Evolutionary conservation across 441 rosid genomes (phyloP).

Genomic region (Eruca vesicaria): DNA sequence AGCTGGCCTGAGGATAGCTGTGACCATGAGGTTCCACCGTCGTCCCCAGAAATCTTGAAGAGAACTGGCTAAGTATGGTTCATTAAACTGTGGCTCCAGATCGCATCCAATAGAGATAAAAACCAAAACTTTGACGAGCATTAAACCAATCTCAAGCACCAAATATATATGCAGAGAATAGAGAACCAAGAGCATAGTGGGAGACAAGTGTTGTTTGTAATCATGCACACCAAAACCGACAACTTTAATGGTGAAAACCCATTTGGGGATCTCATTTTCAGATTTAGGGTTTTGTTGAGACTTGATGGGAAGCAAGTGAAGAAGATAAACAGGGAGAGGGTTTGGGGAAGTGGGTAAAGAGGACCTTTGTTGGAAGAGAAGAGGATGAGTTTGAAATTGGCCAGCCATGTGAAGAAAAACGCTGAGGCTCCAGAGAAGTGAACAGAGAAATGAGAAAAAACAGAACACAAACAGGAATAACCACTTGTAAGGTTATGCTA

Average conservation of each 20-base stretch:
- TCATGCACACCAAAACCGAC: constrained; percentile 21
- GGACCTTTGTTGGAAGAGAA: too few species aligned
- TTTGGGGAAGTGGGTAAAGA: too few species aligned
- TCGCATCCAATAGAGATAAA: constrained; percentile 30
- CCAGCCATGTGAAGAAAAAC: constrained; percentile 38
- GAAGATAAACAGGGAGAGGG: constrained; percentile 27
- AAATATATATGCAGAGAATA: too few species aligned
- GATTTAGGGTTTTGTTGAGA: constrained; percentile 32
- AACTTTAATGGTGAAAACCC: constrained; percentile 34
- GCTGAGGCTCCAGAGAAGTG: constrained; percentile 17
- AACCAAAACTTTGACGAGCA: constrained; percentile 19
- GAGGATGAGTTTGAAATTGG: too few species aligned
- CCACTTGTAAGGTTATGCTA: too few species aligned
- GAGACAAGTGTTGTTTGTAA: constrained; percentile 19
- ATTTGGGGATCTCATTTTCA: constrained; percentile 13
- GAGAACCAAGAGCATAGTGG: constrained; percentile 2
- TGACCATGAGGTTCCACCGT: constrained; percentile 45
- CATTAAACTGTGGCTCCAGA: constrained; percentile 38
- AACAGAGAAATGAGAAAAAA: constrained; percentile 33
- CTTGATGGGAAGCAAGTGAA: constrained; percentile 43
- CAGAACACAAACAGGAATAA: constrained; percentile 40
- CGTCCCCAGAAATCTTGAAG: constrained; percentile 49
- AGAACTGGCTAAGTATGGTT: constrained; percentile 43
- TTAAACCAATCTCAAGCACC: constrained; percentile 35
- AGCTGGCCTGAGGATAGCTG: constrained; percentile 34